Conservation (phyloP, 1,284 basidiomycete species). For the Moesziomyces sp. region DNA sequence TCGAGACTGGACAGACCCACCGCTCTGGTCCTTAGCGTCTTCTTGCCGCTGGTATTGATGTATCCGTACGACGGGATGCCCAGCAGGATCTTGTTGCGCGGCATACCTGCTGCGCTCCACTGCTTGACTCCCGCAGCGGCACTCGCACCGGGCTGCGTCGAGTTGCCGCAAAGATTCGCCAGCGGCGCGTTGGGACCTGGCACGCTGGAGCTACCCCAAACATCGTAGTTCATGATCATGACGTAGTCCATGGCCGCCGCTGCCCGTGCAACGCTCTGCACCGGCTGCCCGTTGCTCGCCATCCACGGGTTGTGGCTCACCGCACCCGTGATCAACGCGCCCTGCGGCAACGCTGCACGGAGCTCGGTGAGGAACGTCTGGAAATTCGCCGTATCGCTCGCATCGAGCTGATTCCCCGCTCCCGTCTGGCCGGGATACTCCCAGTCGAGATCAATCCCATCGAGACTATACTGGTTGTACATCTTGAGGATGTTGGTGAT, state of each 20-base stretch:
- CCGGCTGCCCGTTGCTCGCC: conserved; percentile 41
- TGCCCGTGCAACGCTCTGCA: conserved; percentile 42
- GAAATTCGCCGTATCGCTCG: conserved; percentile 53
- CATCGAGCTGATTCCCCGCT: conserved; percentile 58
- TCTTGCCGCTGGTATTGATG: conserved; percentile 32
- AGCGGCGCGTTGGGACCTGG: conserved; percentile 61
- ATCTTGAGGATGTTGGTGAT: conserved; percentile 62
- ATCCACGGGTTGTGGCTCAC: conserved; percentile 47
- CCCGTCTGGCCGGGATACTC: conserved; percentile 67
- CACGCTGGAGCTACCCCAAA: conserved; percentile 45
- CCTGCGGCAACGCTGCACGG: conserved; percentile 70
- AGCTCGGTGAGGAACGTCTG: conserved; percentile 60
- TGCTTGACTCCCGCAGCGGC: conserved; percentile 56
- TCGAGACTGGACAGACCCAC: conserved; percentile 17
- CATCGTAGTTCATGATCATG: conserved; percentile 65
- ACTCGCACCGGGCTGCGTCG: conserved; percentile 51
- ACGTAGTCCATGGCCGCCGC: conserved; percentile 54
- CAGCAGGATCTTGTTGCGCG: conserved; percentile 55
- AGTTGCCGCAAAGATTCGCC: conserved; percentile 60
- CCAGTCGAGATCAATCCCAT: conserved; percentile 75
- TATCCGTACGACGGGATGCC: conserved; percentile 61
- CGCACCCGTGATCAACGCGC: conserved; percentile 53
- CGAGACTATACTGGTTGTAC: conserved; percentile 71
- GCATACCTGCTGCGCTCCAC: conserved; percentile 61
- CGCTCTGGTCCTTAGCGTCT: conserved; percentile 24